Percentiles rank a stretch among this genome's conserved stretches.
Conservation (phyloP, 768 basidiomycete species). For the Omphalotus guepiniiformis region DNA sequence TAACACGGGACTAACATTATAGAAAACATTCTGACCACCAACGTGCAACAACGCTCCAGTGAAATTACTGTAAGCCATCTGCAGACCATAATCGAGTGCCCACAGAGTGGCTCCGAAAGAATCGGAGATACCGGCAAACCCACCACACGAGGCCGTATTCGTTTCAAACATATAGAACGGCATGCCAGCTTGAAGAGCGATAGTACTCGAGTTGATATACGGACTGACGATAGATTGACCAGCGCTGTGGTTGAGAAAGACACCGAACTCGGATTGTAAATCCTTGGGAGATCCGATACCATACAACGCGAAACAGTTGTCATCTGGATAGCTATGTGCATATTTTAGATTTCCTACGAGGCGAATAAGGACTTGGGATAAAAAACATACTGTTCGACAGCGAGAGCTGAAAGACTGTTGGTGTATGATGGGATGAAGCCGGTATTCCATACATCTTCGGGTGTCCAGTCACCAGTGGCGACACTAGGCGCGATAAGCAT, state of each 20-base stretch:
- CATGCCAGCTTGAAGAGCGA: slow-evolving; percentile 34
- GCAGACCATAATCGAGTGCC: slow-evolving; percentile 57
- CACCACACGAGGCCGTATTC: slow-evolving; percentile 67
- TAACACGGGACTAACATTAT: slow-evolving; percentile 47
- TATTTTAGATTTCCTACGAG: background rate
- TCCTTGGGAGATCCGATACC: slow-evolving; percentile 34
- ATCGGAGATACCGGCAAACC: slow-evolving; percentile 59
- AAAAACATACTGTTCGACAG: slow-evolving; percentile 51
- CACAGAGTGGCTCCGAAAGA: slow-evolving; percentile 62
- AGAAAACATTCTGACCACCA: slow-evolving; percentile 61
- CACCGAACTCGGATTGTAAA: slow-evolving; percentile 46
- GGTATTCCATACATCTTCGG: slow-evolving; percentile 49
- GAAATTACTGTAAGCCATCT: slow-evolving; percentile 53
- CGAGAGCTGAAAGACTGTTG: slow-evolving; percentile 37
- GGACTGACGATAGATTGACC: slow-evolving; percentile 41
- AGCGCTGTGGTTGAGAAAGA: slow-evolving; percentile 57
- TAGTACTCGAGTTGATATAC: slow-evolving; percentile 46
- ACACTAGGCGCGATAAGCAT: slow-evolving; percentile 58
- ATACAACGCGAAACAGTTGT: slow-evolving; percentile 57
- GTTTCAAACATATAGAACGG: slow-evolving; percentile 67
- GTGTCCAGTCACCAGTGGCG: slow-evolving; percentile 48
- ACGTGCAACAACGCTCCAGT: slow-evolving; percentile 48
- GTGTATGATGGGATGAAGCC: slow-evolving; percentile 44
- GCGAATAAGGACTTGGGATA: background rate
- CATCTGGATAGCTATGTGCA: slow-evolving; percentile 22